Conservation (phyloP, 2,329 filamentous ascomycete species). For the Microsporum canis region DNA sequence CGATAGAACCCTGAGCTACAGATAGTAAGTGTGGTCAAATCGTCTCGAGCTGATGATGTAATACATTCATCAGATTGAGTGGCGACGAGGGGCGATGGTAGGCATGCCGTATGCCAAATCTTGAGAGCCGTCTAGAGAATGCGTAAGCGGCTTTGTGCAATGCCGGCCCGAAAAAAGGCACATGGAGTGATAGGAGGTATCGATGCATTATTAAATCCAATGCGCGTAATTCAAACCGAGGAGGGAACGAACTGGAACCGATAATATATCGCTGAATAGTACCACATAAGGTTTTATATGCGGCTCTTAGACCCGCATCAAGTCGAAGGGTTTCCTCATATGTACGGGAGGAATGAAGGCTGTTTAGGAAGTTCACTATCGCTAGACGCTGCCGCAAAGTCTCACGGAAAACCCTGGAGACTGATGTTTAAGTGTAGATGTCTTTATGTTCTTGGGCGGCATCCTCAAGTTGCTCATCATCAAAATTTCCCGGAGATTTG, state of each 20-base stretch:
- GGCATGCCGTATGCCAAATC: not conserved
- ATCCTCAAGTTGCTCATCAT: slow-evolving; percentile 22
- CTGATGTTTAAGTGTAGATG: slow-evolving; percentile 40
- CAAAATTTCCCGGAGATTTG: slow-evolving; percentile 28
- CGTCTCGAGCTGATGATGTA: slow-evolving; percentile 33
- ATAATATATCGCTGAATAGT: slow-evolving; percentile 16
- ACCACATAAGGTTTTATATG: slow-evolving; percentile 34
- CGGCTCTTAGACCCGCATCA: slow-evolving; percentile 35
- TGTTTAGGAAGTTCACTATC: slow-evolving; percentile 39
- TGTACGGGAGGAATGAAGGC: slow-evolving; percentile 33
- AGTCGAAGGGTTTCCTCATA: slow-evolving; percentile 41
- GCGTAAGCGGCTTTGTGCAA: slow-evolving; percentile 25
- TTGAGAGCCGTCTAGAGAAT: slow-evolving; percentile 39
- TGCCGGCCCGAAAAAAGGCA: slow-evolving; percentile 19
- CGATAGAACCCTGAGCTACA: slow-evolving; percentile 28
- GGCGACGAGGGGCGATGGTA: not conserved
- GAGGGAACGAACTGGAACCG: not conserved
- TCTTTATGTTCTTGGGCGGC: slow-evolving; percentile 23
- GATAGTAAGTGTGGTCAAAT: slow-evolving; percentile 31
- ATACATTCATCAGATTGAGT: not conserved
- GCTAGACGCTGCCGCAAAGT: slow-evolving; percentile 37
- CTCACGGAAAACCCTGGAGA: slow-evolving; percentile 38
- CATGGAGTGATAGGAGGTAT: slow-evolving; percentile 22
- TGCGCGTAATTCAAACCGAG: slow-evolving; percentile 14
- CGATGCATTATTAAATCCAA: slow-evolving; percentile 23